Conservation (phyloP, 495 filamentous ascomycete genomes). For the Glarea lozoyensis region DNA sequence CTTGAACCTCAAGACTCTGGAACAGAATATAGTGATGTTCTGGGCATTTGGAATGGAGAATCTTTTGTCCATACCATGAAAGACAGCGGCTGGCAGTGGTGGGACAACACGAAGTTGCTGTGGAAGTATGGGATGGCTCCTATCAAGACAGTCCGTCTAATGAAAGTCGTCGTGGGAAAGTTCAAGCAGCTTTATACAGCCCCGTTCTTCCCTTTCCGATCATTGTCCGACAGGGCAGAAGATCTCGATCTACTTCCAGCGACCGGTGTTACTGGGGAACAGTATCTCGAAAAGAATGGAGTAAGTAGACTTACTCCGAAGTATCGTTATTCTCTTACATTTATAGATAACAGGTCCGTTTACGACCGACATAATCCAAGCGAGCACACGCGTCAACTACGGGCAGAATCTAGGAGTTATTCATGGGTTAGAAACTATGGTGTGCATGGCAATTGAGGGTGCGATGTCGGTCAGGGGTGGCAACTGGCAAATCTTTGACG, state of each 20-base stretch:
- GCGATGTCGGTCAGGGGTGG: constrained; percentile 55
- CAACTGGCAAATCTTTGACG: constrained; percentile 90
- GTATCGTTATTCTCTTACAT: too few species aligned
- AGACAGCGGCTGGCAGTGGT: constrained; percentile 55
- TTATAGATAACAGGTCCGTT: constrained; percentile 56
- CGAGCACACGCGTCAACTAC: constrained; percentile 91
- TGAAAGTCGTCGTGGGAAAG: constrained; percentile 58
- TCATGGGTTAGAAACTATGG: constrained; percentile 88
- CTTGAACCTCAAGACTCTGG: constrained; percentile 35
- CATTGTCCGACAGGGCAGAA: constrained; percentile 55
- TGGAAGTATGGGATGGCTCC: constrained; percentile 84
- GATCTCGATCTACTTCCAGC: constrained; percentile 55
- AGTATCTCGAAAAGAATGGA: constrained; percentile 59
- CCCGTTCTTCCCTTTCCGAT: constrained; percentile 76
- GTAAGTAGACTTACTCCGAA: constrained; percentile 29
- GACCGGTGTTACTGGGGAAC: constrained; percentile 61
- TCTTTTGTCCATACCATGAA: constrained; percentile 60
- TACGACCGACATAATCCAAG: constrained; percentile 79
- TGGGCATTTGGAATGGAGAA: constrained; percentile 84
- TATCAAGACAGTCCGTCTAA: constrained; percentile 60
- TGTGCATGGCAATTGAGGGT: constrained; percentile 84
- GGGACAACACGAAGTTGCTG: constrained; percentile 67
- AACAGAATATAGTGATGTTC: constrained; percentile 27
- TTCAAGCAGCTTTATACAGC: constrained; percentile 77
- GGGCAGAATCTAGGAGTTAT: constrained; percentile 78